phyloP scores from a whole-genome alignment of 2,329 filamentous ascomycete genomes.

The Penicillium olsonii region DNA sequence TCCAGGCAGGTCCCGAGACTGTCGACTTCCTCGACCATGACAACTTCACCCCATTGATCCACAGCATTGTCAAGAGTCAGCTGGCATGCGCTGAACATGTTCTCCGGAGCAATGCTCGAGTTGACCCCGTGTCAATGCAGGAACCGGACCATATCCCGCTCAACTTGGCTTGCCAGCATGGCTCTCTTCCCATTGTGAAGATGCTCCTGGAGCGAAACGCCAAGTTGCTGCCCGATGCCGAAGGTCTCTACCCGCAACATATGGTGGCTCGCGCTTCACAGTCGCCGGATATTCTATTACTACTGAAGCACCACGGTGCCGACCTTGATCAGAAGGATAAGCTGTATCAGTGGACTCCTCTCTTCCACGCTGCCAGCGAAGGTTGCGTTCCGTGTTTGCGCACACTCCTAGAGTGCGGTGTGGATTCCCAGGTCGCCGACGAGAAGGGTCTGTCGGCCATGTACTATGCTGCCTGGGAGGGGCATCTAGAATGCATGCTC shows the following conservation, averaged over 20 bases:
- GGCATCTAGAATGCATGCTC: conserved; percentile 91
- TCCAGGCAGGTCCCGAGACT: conserved; percentile 69
- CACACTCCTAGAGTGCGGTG: conserved; percentile 75
- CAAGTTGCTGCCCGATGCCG: conserved; percentile 85
- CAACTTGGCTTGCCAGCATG: conserved; percentile 93
- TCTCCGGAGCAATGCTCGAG: conserved; percentile 74
- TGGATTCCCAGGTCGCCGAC: conserved; percentile 76
- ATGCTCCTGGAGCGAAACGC: conserved; percentile 80
- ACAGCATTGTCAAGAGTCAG: conserved; percentile 87
- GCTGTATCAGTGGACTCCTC: conserved; percentile 93
- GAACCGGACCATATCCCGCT: conserved; percentile 91
- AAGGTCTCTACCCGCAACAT: conserved; percentile 96
- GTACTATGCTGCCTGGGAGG: conserved; percentile 99
- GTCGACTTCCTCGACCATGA: conserved; percentile 91
- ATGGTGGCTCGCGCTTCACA: conserved; percentile 88
- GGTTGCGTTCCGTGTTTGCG: conserved; percentile 87
- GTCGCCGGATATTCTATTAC: conserved; percentile 73
- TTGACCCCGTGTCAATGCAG: conserved; percentile 70
- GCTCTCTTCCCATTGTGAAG: conserved; percentile 79
- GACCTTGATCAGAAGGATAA: conserved; percentile 93
- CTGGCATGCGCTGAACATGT: conserved; percentile 77
- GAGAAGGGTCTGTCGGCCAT: conserved; percentile 92
- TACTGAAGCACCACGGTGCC: conserved; percentile 82
- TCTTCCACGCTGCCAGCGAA: conserved; percentile 95
- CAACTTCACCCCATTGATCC: conserved; percentile 94